phyloP scores from a whole-genome alignment of 768 basidiomycete species.

The Calocybe gangraenosa region DNA sequence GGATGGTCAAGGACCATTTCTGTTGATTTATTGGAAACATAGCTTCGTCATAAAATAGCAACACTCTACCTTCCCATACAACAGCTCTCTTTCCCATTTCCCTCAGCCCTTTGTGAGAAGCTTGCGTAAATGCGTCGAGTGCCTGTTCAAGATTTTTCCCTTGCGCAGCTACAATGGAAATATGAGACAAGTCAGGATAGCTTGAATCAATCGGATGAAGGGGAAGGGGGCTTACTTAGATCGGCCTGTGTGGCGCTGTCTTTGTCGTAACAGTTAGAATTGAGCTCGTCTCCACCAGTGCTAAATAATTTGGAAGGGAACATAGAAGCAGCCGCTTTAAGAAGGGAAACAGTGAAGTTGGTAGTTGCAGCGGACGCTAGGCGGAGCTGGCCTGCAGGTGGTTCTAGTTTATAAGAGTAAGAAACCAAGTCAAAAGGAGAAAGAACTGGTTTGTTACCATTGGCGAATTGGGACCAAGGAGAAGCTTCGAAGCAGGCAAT shows the following conservation, averaged over 20 bases:
- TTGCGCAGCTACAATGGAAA: constrained; percentile 20
- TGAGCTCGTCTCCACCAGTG: constrained; percentile 84
- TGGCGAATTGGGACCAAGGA: constrained; percentile 63
- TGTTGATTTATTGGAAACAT: constrained; percentile 8
- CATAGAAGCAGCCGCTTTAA: constrained; percentile 46
- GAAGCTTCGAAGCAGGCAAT: constrained; percentile 62
- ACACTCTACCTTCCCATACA: constrained; percentile 70
- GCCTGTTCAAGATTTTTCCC: constrained; percentile 60
- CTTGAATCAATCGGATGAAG: neutral
- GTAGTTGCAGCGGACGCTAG: constrained; percentile 56
- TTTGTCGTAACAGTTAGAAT: constrained; percentile 56
- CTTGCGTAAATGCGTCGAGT: constrained; percentile 55
- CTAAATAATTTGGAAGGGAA: constrained; percentile 60
- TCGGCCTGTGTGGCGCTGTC: constrained; percentile 57
- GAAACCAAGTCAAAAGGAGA: neutral
- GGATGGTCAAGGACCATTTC: constrained; percentile 64
- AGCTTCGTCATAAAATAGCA: neutral
- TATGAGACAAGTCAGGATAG: neutral
- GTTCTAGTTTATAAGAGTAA: constrained; percentile 37
- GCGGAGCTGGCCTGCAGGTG: constrained; percentile 82
- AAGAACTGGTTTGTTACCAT: constrained; percentile 23
- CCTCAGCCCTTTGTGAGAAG: constrained; percentile 53
- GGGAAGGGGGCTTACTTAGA: constrained; percentile 31
- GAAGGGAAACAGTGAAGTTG: constrained; percentile 54
- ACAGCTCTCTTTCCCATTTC: constrained; percentile 67